phyloP scores from a whole-genome alignment of 2,329 filamentous ascomycete species.

The Chlorencoelia australis region DNA sequence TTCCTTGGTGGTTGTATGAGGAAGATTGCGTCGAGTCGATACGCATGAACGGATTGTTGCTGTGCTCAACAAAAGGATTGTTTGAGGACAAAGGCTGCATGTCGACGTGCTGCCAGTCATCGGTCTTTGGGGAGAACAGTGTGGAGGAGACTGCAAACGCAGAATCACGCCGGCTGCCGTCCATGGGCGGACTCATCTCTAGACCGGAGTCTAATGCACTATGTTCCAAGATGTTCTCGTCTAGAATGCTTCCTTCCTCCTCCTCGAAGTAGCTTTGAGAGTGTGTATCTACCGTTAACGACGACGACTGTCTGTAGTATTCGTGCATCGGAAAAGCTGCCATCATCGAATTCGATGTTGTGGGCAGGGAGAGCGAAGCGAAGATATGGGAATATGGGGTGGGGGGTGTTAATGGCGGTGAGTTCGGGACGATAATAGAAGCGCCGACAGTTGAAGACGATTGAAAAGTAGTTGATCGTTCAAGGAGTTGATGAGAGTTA shows the following conservation, averaged over 20 bases:
- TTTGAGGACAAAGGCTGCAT: conserved; percentile 55
- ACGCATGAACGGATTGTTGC: conserved; percentile 59
- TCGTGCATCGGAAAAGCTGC: conserved; percentile 25
- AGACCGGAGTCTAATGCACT: conserved; percentile 49
- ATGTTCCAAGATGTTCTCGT: conserved; percentile 51
- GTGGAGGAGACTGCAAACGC: conserved; percentile 48
- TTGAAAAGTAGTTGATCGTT: no score
- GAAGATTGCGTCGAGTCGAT: conserved; percentile 41
- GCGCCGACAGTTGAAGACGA: no score
- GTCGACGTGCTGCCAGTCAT: conserved; percentile 54
- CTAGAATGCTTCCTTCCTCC: conserved; percentile 48
- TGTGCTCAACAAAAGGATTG: conserved; percentile 49
- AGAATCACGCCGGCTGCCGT: conserved; percentile 52
- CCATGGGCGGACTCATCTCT: conserved; percentile 54
- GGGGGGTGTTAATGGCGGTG: background rate
- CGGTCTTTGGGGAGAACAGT: conserved; percentile 55
- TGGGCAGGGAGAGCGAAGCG: conserved; percentile 6
- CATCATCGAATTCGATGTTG: conserved; percentile 19
- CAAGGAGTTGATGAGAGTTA: no score
- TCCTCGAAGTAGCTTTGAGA: conserved; percentile 48
- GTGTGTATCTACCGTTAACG: conserved; percentile 26
- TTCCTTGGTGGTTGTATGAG: conserved; percentile 22
- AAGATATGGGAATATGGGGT: background rate
- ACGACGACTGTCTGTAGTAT: conserved; percentile 24
- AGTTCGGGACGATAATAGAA: no score